Conservation (phyloP, 306 rosid species). For the Lathyrus sativus region DNA sequence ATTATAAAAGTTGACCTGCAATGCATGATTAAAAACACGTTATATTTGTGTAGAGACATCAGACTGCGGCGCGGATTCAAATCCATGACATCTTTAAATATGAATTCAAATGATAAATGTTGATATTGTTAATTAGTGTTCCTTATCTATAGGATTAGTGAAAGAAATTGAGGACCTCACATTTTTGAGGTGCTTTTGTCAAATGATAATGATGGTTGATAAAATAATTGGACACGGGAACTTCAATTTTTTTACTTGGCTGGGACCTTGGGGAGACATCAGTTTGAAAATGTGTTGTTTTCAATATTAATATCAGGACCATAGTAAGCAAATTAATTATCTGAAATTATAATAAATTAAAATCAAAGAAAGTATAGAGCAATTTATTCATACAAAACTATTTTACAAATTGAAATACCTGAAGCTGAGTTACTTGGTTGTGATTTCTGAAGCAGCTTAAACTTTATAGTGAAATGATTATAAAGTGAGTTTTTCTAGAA, state of each 20-base stretch:
- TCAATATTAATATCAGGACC: conserved; percentile 30
- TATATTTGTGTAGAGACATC: no score
- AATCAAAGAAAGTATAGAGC: neutral
- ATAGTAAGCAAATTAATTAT: conserved; percentile 5
- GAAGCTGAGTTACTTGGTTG: conserved; percentile 1
- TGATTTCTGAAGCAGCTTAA: conserved; percentile 19
- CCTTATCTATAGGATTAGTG: conserved; percentile 15
- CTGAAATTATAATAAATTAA: neutral
- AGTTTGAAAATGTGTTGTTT: conserved; percentile 27
- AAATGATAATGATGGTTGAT: conserved; percentile 19
- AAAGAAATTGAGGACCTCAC: conserved; percentile 32
- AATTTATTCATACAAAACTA: neutral
- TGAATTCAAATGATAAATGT: no score
- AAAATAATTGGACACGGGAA: conserved; percentile 19
- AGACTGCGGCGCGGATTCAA: no score
- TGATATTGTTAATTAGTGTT: neutral
- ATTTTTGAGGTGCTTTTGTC: conserved; percentile 38
- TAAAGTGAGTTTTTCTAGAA: conserved; percentile 30
- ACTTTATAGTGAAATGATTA: conserved; percentile 20
- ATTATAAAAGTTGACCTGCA: no score
- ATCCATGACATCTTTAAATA: no score
- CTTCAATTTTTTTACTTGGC: neutral
- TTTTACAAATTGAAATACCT: conserved; percentile 36
- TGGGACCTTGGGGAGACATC: conserved; percentile 35
- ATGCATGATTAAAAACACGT: no score